Evolutionary conservation across 805 yeast species (phyloP), one percentile per base, ranked within the genome.

Genomic region (Wickerhamomyces queroliae): DNA sequence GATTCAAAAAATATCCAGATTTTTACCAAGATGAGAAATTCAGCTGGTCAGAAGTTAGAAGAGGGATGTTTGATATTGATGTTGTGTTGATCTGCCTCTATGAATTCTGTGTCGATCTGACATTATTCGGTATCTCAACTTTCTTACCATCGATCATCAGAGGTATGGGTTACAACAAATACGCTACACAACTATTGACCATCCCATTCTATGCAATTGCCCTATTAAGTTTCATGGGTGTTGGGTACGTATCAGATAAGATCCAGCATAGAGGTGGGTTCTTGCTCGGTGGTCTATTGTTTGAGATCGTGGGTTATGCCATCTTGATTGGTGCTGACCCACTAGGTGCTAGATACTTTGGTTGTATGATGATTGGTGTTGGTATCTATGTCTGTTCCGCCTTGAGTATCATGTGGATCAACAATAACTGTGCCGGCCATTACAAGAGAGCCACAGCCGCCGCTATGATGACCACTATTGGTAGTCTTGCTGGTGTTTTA

Each of bases 61-160:
- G 60, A 33, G 67, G 70, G 1, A 42, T 67, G 24, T 40, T 51
- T 21, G 75, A 71, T 41, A 56, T 62, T 33, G 64, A 65, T 42
- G 57, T 65, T 21, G 53, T 58, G 36, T 41, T 60, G 17, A 57
- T 65, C 22, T 58, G 62, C 37, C 40, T 54, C n/a, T 65, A 66
- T 44, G 74, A 70, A 47, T 70, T 72, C 48, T 68, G 74, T 52
- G 66, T 55, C 35, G 72, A 69, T 47, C 45, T 61, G 12, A 55
- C 64, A 7, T 49, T 67, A 25, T 72, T 68, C 46, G 76, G 76
- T 10, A 66, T 69, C 17, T 62, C 74, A 18, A 60, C 67, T 16
- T 70, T 71, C 41, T 48, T 71, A 24, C 76, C 76, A 9, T 62
- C 74, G 4, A 66, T 71, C 42, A 62, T 71, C 42, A 63, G 52